Conservation (phyloP, 148 eudicot species). For the Arctostaphylos glauca region DNA sequence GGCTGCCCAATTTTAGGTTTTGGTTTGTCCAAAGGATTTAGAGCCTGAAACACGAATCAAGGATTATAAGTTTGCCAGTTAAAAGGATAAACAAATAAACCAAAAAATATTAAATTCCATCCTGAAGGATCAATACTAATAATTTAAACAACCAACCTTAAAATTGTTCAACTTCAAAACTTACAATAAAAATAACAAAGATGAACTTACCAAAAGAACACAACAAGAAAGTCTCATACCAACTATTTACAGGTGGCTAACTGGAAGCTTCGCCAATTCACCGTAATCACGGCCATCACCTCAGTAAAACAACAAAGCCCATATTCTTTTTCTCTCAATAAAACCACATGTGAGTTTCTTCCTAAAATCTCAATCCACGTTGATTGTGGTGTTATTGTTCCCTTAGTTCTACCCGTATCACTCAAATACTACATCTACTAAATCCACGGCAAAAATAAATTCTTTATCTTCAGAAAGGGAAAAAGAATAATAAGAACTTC, state of each 20-base stretch:
- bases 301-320: neutral
- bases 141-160: neutral
- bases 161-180: neutral
- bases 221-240: neutral
- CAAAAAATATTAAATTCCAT: neutral
- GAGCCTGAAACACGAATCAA: constrained; percentile 27
- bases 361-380: neutral
- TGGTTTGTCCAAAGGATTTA: constrained; percentile 37
- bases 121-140: neutral
- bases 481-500: too few relatives aligned
- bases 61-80: neutral
- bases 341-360: neutral
- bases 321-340: neutral
- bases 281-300: neutral
- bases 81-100: neutral
- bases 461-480: too few relatives aligned
- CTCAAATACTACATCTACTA: too few relatives aligned
- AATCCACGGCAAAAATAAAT: too few relatives aligned
- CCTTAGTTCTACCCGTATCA: too few relatives aligned
- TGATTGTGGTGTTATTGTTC: neutral
- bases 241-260: neutral
- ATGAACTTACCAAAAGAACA: neutral
- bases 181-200: neutral
- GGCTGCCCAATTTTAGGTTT: constrained; percentile 34
- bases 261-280: neutral